Conservation (phyloP, 345 rosid genomes). For the Pistacia vera region DNA sequence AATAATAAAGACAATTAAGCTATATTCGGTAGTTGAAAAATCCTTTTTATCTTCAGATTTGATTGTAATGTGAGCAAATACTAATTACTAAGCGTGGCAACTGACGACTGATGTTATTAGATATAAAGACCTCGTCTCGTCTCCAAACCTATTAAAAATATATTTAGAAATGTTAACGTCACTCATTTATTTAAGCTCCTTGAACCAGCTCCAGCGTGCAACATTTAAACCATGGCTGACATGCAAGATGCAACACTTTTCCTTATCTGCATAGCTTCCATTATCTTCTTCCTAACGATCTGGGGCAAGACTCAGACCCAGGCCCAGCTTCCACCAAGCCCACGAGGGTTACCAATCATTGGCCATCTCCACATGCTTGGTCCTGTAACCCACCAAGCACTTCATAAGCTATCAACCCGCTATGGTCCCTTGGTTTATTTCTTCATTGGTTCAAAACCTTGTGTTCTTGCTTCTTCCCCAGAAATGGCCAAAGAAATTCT, state of each 20-base stretch:
- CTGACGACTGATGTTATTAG: too few species aligned
- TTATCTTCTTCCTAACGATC: slow-evolving; percentile 27
- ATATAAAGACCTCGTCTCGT: too few species aligned
- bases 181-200: not conserved
- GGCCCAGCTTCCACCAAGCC: slow-evolving; percentile 59
- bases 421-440: slow-evolving; percentile 66
- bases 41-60: too few species aligned
- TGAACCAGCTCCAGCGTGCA: not conserved
- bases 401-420: slow-evolving; percentile 59
- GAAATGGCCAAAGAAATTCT: slow-evolving; percentile 64
- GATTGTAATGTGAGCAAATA: too few species aligned
- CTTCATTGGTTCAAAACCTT: slow-evolving; percentile 73
- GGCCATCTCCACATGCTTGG: slow-evolving; percentile 75
- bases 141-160: too few species aligned
- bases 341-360: slow-evolving; percentile 56
- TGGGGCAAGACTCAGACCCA: slow-evolving; percentile 2
- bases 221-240: slow-evolving; percentile 8
- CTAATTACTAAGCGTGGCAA: too few species aligned
- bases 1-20: too few species aligned
- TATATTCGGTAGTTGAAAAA: too few species aligned
- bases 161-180: not conserved
- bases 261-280: slow-evolving; percentile 27
- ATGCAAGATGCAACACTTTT: slow-evolving; percentile 26
- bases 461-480: slow-evolving; percentile 55
- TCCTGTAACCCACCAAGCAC: slow-evolving; percentile 63